Evolutionary conservation across 345 rosid species (phyloP), one percentile per base, ranked within the genome.

Genomic region (Moricandia moricandioides): DNA sequence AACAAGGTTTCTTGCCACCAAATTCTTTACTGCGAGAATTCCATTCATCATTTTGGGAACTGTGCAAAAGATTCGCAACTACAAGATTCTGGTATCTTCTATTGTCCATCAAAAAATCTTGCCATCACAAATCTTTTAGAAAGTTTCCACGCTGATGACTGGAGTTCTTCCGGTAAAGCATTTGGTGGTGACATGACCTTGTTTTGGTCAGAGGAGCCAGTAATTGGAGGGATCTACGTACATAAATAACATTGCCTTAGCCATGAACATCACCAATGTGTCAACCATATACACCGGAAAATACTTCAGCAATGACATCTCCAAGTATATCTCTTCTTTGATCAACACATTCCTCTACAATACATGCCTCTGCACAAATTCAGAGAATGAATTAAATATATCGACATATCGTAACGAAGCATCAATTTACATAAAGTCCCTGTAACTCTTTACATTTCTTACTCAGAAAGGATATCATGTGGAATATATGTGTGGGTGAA

Each of bases 221-320:
- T 69, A 74, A 27, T 69, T 64, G 21, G 80, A 79, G 67, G 85
- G 35, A 47, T 90, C 89, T 52, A 89, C 86, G 9, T 77, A 85
- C 0, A 63, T 69, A 9, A 82, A 13, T 17, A 17, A 51, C 56
- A 71, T 82, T 74, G 82, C 65, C 4, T 82, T 76, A 57, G 77
- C 34, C 55, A 43, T 80, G 72, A 85, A 33, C 65, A 49, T 82
- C 77, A 83, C 21, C 47, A 84, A 9, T 18, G 65, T 57, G 73
- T 86, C 91, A 45, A 86, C 87, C 39, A 75, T 5, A 8, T 58
- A 33, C 3, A 72, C 11, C 1, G 89, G 57, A 45, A 73, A 3
- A 62, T 85, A 78, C 68, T 75, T 85, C 21, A 67, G 24, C 73
- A 82, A 2, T 66, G 87, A 18, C 8, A 86, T 61, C 7, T 74